Evolutionary conservation across 2,329 filamentous ascomycete species (phyloP).

Genomic region (Exophiala phaeomuriformis): DNA sequence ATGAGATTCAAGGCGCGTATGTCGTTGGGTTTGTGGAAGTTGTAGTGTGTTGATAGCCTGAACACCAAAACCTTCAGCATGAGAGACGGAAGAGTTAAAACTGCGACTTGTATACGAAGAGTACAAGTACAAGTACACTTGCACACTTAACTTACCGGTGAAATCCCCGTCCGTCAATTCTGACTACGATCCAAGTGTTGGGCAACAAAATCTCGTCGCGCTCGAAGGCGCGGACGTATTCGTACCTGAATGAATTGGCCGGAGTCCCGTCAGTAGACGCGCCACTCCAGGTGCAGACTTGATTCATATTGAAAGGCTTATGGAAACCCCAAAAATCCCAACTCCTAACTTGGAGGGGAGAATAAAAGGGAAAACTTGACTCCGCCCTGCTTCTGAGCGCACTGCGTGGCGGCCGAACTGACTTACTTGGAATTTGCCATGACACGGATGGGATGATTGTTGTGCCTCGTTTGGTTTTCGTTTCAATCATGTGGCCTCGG

Average conservation of each 20-base stretch:
- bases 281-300: not conserved
- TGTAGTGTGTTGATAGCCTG: slow-evolving; percentile 75
- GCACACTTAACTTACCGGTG: slow-evolving; percentile 59
- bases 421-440: not conserved
- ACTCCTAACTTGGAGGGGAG: no score
- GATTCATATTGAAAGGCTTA: not conserved
- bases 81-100: not conserved
- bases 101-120: not conserved
- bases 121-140: not conserved
- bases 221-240: slow-evolving; percentile 90
- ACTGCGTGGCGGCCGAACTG: no score
- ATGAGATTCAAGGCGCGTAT: slow-evolving; percentile 79
- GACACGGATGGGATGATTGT: no score
- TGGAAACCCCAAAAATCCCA: no score
- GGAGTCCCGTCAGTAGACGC: not conserved
- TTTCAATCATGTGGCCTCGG: not conserved
- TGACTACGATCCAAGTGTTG: slow-evolving; percentile 92
- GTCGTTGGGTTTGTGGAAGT: slow-evolving; percentile 90
- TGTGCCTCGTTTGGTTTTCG: no score
- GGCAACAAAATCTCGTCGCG: slow-evolving; percentile 70
- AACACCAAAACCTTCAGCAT: not conserved
- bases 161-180: slow-evolving; percentile 89
- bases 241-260: slow-evolving; percentile 55
- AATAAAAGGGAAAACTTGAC: no score
- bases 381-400: no score